Evolutionary conservation across 345 rosid species (phyloP), one percentile per base, ranked within the genome.

Genomic region (Ceriops zippeliana): DNA sequence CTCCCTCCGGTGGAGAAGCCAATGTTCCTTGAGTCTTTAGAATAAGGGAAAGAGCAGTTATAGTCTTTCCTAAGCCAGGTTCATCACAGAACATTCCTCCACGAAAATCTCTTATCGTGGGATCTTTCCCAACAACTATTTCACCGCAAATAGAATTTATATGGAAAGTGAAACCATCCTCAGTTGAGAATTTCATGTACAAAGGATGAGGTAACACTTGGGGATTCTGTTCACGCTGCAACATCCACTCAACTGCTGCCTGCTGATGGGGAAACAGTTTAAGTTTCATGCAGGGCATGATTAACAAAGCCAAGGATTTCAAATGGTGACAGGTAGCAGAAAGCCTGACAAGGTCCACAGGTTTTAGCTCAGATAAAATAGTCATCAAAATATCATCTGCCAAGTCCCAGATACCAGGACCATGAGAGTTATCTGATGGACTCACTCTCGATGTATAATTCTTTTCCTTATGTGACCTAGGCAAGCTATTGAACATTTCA

Each of bases 81-180:
- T 93, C 99, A 81, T 93, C 98, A 75, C 98, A 93, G 79, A 93
- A 89, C 96, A 93, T 82, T 73, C 97, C 98, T 62, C 98, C 98
- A 67, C 74, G 84, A 67, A 93, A 93, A 80, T 91, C 98, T 76
- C 76, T 85, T 35, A 91, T 69, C 30, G 81, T 76, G n/a, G 97
- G 98, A 73, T 80, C 86, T 46, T 67, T 63, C 66, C 83, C 97
- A 68, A 82, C 63, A 74, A 78, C 81, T 72, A 95, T 70, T 71
- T 83, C 85, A 66, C 97, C 97, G 77, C 91, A 76, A 77, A 90
- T 86, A 75, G 81, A 64, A 75, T 88, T 87, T 49, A 91, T 53
- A 82, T 69, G 81, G 71, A 91, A 85, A 71, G 71, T 26, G 73
- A 88, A 88, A 46, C 93, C 97, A 80, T 91, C 97, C 77, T 80